phyloP scores from a whole-genome alignment of 2,329 filamentous ascomycete genomes.

The Fusarium falciforme region DNA sequence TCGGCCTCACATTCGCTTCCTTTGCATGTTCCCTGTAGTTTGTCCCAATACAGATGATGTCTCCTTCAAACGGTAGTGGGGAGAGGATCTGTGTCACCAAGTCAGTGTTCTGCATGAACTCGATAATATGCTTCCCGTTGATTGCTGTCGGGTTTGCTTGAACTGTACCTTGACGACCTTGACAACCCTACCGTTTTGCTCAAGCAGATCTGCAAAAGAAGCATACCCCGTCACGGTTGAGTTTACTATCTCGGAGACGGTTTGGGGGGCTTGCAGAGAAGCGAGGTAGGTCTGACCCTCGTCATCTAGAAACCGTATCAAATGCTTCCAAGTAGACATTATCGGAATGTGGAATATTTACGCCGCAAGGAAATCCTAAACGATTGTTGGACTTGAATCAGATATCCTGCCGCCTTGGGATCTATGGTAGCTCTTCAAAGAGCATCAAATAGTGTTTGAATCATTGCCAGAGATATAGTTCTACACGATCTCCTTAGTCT shows the following conservation, averaged over 20 bases:
- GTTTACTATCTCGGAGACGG: neutral
- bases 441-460: neutral
- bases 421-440: neutral
- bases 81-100: neutral
- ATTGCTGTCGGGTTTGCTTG: neutral
- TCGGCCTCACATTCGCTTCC: neutral
- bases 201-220: neutral
- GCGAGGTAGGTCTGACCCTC: neutral
- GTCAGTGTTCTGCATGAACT: neutral
- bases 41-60: neutral
- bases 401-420: neutral
- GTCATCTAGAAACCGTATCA: neutral
- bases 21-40: neutral
- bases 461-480: neutral
- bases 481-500: neutral
- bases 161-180: neutral
- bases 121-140: neutral
- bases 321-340: neutral
- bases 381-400: neutral
- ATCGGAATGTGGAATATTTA: neutral
- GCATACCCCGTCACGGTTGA: neutral
- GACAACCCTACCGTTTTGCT: neutral
- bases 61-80: neutral
- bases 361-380: neutral
- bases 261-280: neutral